These are phyloP conservation scores for Fusarium sp. DNA, from an alignment of 2,329 filamentous ascomycete genomes.

Conservation along the genomic window DNA sequence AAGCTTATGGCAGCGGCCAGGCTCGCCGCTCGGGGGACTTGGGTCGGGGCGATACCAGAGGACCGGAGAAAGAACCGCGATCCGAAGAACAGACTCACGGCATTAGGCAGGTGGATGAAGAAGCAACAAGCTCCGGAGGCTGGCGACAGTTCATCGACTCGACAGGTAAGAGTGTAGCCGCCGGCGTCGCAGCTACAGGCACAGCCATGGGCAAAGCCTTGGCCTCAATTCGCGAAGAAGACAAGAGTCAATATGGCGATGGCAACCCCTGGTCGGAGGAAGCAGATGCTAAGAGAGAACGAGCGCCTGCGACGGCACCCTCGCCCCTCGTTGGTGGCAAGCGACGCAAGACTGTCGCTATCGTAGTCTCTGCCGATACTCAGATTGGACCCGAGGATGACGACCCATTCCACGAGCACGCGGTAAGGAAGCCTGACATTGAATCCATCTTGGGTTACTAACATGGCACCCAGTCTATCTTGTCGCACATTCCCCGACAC, in stretches of 20 bases:
- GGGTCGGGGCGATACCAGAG: slow-evolving; percentile 49
- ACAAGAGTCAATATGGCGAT: slow-evolving; percentile 80
- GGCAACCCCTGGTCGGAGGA: slow-evolving; percentile 95
- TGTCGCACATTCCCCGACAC: slow-evolving; percentile 87
- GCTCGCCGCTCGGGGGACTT: slow-evolving; percentile 55
- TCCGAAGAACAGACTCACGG: slow-evolving; percentile 58
- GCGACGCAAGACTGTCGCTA: slow-evolving; percentile 82
- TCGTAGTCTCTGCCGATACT: slow-evolving; percentile 86
- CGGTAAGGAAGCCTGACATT: slow-evolving; percentile 67
- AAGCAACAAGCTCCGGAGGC: slow-evolving; percentile 57
- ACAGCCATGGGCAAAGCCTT: slow-evolving; percentile 85
- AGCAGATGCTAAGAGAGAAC: slow-evolving; percentile 74
- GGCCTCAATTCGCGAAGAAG: slow-evolving; percentile 85
- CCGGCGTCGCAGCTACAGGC: slow-evolving; percentile 85
- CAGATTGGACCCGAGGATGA: slow-evolving; percentile 69
- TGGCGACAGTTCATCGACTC: slow-evolving; percentile 88
- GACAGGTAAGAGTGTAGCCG: slow-evolving; percentile 83
- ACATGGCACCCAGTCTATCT: slow-evolving; percentile 73
- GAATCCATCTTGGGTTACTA: slow-evolving; percentile 22
- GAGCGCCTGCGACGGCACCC: slow-evolving; percentile 44
- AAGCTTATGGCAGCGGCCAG: slow-evolving; percentile 67
- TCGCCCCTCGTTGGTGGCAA: slow-evolving; percentile 54
- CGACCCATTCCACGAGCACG: slow-evolving; percentile 78
- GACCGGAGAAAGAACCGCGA: slow-evolving; percentile 53
- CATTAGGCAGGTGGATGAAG: slow-evolving; percentile 44